phyloP scores from a whole-genome alignment of 208 protist genomes.

The Acanthamoeba divionensis region DNA sequence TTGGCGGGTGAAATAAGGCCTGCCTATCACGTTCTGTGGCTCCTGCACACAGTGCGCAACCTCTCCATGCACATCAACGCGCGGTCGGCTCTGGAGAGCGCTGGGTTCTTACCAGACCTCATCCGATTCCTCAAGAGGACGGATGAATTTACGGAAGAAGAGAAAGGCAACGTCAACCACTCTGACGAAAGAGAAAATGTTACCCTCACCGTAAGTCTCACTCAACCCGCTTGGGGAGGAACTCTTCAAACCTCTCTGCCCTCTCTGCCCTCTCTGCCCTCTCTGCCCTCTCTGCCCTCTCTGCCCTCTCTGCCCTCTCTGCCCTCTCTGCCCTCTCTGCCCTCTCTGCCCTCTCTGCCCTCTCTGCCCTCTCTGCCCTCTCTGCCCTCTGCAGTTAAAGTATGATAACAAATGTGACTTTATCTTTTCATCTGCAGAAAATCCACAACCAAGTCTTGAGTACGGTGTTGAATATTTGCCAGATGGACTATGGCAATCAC shows the following conservation, averaged over 20 bases:
- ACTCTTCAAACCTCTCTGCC: too few relatives aligned
- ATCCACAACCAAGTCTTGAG: conserved; percentile 80
- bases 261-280: too few relatives aligned
- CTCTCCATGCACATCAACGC: conserved; percentile 45
- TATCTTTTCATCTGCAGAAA: conserved; percentile 59
- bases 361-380: too few relatives aligned
- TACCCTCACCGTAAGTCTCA: conserved; percentile 39
- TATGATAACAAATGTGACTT: too few relatives aligned
- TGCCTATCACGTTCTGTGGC: conserved; percentile 42
- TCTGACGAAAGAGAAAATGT: conserved; percentile 33
- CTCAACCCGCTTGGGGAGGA: too few relatives aligned
- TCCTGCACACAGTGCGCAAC: conserved; percentile 28
- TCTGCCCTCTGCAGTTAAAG: too few relatives aligned
- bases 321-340: too few relatives aligned
- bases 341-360: too few relatives aligned
- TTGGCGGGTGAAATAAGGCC: conserved; percentile 60
- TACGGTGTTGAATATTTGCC: conserved; percentile 77
- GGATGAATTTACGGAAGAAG: conserved; percentile 48
- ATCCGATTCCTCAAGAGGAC: conserved; percentile 29
- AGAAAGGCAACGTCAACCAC: conserved; percentile 41
- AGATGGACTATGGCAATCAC: conserved; percentile 76
- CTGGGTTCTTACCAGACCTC: conserved; percentile 9
- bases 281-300: too few relatives aligned
- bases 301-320: too few relatives aligned
- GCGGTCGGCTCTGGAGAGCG: background rate